Conservation (phyloP, 2,329 filamentous ascomycete species). For the Cercospora beticola region DNA sequence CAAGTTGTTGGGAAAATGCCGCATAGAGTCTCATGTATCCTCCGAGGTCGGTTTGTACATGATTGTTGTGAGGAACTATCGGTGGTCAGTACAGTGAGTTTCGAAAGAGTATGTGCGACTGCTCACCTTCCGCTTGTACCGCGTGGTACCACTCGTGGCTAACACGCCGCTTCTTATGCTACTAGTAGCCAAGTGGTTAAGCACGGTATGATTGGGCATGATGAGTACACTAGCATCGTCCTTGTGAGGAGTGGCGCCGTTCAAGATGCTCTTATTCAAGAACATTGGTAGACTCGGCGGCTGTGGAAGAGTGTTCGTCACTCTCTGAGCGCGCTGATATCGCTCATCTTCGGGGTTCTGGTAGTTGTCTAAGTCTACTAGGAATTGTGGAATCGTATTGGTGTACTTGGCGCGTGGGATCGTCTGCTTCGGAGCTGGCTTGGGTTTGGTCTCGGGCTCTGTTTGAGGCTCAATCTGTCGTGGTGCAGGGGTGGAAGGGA, state of each 20-base stretch:
- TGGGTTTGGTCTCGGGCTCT: constrained; percentile 13
- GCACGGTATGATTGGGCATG: constrained; percentile 93
- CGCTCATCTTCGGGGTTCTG: constrained; percentile 63
- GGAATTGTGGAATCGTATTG: constrained; percentile 74
- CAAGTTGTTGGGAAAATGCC: background rate
- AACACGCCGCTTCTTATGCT: constrained; percentile 97
- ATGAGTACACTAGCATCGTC: constrained; percentile 96
- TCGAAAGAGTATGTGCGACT: background rate
- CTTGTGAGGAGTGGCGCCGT: constrained; percentile 87
- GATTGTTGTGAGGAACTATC: constrained; percentile 92
- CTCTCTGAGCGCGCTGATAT: constrained; percentile 72
- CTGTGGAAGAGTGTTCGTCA: constrained; percentile 74
- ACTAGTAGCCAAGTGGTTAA: constrained; percentile 95
- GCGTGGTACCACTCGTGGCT: constrained; percentile 93
- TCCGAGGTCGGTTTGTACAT: constrained; percentile 85
- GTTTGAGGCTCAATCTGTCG: constrained; percentile 14
- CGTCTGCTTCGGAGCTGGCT: constrained; percentile 27
- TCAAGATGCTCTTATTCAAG: constrained; percentile 89
- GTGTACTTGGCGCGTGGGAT: constrained; percentile 63
- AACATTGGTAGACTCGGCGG: constrained; percentile 88
- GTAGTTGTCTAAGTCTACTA: constrained; percentile 74
- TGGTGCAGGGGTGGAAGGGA: constrained; percentile 13
- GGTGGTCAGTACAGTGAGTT: background rate
- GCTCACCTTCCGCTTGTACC: constrained; percentile 87
- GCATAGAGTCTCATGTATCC: constrained; percentile 29